These are phyloP conservation scores for Elongisporangium anandrum DNA, from an alignment of 352 stramenopile species.

Conservation along the genomic window DNA sequence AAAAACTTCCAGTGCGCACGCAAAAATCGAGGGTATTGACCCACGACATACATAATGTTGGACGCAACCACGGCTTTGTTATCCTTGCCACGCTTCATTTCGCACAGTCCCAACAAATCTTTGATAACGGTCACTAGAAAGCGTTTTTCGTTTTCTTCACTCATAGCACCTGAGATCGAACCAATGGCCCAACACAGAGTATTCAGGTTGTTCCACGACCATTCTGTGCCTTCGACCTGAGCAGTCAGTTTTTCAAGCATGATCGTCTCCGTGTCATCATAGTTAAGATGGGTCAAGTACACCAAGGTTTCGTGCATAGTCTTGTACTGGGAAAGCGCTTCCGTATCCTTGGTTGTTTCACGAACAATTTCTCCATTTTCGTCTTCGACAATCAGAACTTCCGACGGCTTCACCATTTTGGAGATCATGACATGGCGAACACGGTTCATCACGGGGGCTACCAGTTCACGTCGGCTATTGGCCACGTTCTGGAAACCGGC, in stretches of 20 bases:
- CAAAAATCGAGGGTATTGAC: slow-evolving; percentile 99
- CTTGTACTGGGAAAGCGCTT: slow-evolving; percentile 99
- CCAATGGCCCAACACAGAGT: slow-evolving; percentile 99
- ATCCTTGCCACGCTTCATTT: slow-evolving; percentile 99
- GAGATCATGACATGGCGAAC: slow-evolving; percentile 98
- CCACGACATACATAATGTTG: slow-evolving; percentile 99
- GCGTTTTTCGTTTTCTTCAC: slow-evolving; percentile 99
- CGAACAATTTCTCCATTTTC: slow-evolving; percentile 97
- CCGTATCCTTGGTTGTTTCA: slow-evolving; percentile 99
- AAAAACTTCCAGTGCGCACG: slow-evolving; percentile 99
- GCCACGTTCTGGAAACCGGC: slow-evolving; percentile 48
- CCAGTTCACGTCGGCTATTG: slow-evolving; percentile 59
- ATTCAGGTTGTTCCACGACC: slow-evolving; percentile 98
- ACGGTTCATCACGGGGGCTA: slow-evolving; percentile 89
- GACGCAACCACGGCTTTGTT: slow-evolving; percentile 99
- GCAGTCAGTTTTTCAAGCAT: slow-evolving; percentile 98
- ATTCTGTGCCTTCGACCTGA: slow-evolving; percentile 85
- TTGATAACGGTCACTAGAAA: slow-evolving; percentile 99
- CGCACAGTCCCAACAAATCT: slow-evolving; percentile 96
- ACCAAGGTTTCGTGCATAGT: slow-evolving; percentile 99
- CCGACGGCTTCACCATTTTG: slow-evolving; percentile 99
- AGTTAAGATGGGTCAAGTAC: slow-evolving; percentile 99
- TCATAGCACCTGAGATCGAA: slow-evolving; percentile 98
- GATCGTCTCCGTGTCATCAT: slow-evolving; percentile 99
- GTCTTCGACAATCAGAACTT: slow-evolving; percentile 99